A percentile compares a stretch with the other conserved stretches of the same genome.
These are phyloP conservation scores for Eragrostis curvula DNA, from an alignment of 176 grass and related monocot species.

Conservation along the genomic window DNA sequence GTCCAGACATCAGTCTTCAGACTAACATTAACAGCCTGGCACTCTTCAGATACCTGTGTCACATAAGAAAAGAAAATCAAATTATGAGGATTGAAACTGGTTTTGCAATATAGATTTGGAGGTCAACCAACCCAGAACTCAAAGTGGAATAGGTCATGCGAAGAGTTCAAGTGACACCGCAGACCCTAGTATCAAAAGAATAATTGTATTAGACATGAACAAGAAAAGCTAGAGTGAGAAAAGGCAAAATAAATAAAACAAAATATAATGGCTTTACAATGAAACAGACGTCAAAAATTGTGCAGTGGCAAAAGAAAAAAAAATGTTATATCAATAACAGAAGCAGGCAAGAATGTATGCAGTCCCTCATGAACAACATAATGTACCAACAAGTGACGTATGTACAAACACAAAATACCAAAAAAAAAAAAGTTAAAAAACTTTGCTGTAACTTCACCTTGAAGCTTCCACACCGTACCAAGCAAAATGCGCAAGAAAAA, in stretches of 20 bases:
- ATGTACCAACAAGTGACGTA: slow-evolving; percentile 3
- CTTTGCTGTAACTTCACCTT: slow-evolving; percentile 64
- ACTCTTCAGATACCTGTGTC: slow-evolving; percentile 83
- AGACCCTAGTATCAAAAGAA: slow-evolving; percentile 68
- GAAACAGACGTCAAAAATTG: slow-evolving; percentile 3
- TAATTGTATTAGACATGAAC: slow-evolving; percentile 37
- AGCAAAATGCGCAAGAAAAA: slow-evolving; percentile 96
- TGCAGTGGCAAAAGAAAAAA: not conserved
- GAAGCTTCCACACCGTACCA: slow-evolving; percentile 85
- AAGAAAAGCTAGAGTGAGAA: not conserved
- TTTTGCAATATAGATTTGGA: slow-evolving; percentile 46
- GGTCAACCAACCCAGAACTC: slow-evolving; percentile 97
- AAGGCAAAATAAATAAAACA: not conserved
- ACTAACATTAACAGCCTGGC: slow-evolving; percentile 91
- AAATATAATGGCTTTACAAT: not conserved
- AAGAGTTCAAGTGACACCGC: slow-evolving; percentile 82
- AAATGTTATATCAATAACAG: slow-evolving; percentile 14
- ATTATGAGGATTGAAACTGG: slow-evolving; percentile 14
- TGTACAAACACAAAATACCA: slow-evolving; percentile 6
- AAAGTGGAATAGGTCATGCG: slow-evolving; percentile 94
- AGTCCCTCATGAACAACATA: slow-evolving; percentile 13
- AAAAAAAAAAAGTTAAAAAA: slow-evolving; percentile 38
- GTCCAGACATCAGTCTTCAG: slow-evolving; percentile 73
- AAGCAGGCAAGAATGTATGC: slow-evolving; percentile 23
- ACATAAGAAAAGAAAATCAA: slow-evolving; percentile 32